Base-by-base conservation (phyloP, 2,329 filamentous ascomycete species). In the Nothopassalora personata region DNA sequence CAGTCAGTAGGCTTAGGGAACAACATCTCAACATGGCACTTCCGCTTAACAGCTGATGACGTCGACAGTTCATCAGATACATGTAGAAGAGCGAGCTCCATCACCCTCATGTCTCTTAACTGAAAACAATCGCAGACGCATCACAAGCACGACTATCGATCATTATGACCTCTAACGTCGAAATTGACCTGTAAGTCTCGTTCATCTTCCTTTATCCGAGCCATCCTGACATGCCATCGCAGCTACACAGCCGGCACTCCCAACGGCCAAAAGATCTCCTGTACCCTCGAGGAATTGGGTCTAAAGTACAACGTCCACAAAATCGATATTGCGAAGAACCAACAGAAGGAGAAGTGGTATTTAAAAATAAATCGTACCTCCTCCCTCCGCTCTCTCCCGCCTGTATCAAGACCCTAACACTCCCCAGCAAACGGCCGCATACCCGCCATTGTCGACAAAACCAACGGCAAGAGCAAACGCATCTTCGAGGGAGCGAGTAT, bases 401-500 rank as follows among this genome's bases (percentile, higher is more conserved):
- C 47, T 18, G 1, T 5, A 19, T 49, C 18, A 13, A 49, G 9
- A 23, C 27, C 7, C 15, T 23, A 15, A 46, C 49, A 15, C 31
- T 46, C n/a, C 19, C 11, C n/a, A 71, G 68, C 77, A n/a, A 80
- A 79, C 63, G 78, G 77, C 33, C 75, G 77, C 39, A 79, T 80
- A 55, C 78, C 77, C 18, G 78, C 77, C 18, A 71, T 80, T 47
- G 69, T 73, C 33, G 77, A 80, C 64, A 74, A 65, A n/a, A 70
- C 65, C 45, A 53, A 56, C 5, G 55, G 61, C 36, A 57, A 65
- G 45, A 54, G 55, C 1, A 64, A 66, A 50, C 61, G 67, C 15
- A 51, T 80, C 36, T 80, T 80, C 61, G 77, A 80, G 61, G 75
- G 74, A 50, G 76, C 75, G 6, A 71, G 76, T 1, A 76, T 80